Evolutionary conservation across 148 eudicot species (phyloP).

Genomic region (Cornus suecica): DNA sequence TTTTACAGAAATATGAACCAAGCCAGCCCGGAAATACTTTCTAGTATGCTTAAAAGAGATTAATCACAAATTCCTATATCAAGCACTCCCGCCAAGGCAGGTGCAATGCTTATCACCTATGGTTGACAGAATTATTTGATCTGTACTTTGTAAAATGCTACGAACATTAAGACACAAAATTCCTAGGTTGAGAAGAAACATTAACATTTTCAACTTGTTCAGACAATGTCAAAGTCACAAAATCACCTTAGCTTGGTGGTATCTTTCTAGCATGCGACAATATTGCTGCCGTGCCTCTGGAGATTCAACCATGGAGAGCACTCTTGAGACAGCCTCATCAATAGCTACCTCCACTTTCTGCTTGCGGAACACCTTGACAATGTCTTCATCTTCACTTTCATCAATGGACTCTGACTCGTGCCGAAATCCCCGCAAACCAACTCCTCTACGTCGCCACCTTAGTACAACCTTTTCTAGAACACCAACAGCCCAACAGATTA

Average conservation of each 20-base stretch:
- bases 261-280: slow-evolving; percentile 68
- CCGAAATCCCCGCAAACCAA: slow-evolving; percentile 72
- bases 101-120: not conserved
- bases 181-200: not conserved
- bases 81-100: not conserved
- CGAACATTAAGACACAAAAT: not conserved
- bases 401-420: slow-evolving; percentile 46
- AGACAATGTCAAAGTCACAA: not conserved
- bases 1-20: too few species aligned
- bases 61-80: not conserved
- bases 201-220: not conserved
- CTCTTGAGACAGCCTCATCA: slow-evolving; percentile 83
- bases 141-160: not conserved
- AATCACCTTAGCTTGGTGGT: slow-evolving; percentile 79
- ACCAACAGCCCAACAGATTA: slow-evolving; percentile 86
- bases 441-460: slow-evolving; percentile 87
- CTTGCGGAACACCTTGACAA: slow-evolving; percentile 63
- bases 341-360: slow-evolving; percentile 70
- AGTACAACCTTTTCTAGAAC: slow-evolving; percentile 75
- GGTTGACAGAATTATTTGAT: not conserved
- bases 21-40: not conserved
- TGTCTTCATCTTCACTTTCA: slow-evolving; percentile 67
- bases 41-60: not conserved
- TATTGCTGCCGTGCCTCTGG: slow-evolving; percentile 82
- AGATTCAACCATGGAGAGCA: slow-evolving; percentile 79